Evolutionary conservation across 2,329 filamentous ascomycete species (phyloP), one percentile per base, ranked within the genome.

Genomic region (Paracorniculantispora psalliotae): DNA sequence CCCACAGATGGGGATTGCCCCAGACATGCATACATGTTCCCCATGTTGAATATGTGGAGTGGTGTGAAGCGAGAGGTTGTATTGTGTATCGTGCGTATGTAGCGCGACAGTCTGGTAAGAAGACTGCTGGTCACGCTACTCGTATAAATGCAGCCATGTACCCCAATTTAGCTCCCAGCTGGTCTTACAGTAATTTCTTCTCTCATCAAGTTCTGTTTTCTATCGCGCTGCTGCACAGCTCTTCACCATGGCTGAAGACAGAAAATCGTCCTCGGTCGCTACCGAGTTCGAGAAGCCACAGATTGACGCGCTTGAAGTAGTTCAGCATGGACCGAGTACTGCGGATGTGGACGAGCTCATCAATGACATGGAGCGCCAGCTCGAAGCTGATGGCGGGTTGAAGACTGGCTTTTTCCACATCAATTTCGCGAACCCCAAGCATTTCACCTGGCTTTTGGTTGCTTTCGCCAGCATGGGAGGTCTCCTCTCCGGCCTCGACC

Each of bases 391-490:
- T 2, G 71, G 69, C 1, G 71, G 71, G 9, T 63, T 70, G 1
- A 67, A 70, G 25, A 72, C 67, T 26, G 71, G 75, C 41, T 74
- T 77, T 62, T 83, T 85, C 66, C 75, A 86, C 43, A 62, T 87
- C 46, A 72, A 81, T 37, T 85, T 89, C 72, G 77, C 77, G 53
- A 80, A 88, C 68, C 84, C 86, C 0, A 81, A 84, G 66, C 67
- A 72, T 58, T 91, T 89, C 69, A 90, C 87, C 26, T 88, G 81
- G 76, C 72, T 88, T 17, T 78, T 89, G 15, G 85, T 89, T 47
- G 83, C 79, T 1, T 90, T 90, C 65, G 87, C 87, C n/a, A 88
- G 84, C 17, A 88, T 90, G 85, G 87, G 88, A 52, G 88, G 88
- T 68, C 75, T 91, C 23, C 80, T 90, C 0, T 89, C 85, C 1